A percentile compares a stretch with the other conserved stretches of the same genome.
phyloP scores from a whole-genome alignment of 371 early-diverging fungal genomes.

The Mortierella sp. region DNA sequence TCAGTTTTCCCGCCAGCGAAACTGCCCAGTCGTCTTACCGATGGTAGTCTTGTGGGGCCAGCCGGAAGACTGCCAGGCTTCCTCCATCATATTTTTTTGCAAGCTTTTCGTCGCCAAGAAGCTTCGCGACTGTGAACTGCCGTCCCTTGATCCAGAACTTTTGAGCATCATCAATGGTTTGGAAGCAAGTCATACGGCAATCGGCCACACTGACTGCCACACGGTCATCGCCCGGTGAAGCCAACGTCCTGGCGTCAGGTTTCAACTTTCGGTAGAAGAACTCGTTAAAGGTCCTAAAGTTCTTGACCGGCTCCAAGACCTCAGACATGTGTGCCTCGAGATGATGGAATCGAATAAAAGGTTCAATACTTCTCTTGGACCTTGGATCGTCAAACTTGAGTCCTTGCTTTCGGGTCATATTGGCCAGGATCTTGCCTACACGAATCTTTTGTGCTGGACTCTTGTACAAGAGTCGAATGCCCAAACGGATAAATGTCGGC shows the following conservation, averaged over 20 bases:
- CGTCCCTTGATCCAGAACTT: constrained; percentile 90
- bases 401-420: constrained; percentile 80
- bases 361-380: constrained; percentile 74
- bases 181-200: constrained; percentile 80
- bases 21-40: constrained; percentile 54
- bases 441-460: constrained; percentile 58
- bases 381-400: constrained; percentile 77
- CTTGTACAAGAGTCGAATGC: constrained; percentile 83
- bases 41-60: constrained; percentile 94
- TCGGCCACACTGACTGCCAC: constrained; percentile 86
- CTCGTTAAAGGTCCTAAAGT: constrained; percentile 84
- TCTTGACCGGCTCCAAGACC: constrained; percentile 72
- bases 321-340: constrained; percentile 63
- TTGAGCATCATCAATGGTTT: constrained; percentile 74
- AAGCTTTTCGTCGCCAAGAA: constrained; percentile 63
- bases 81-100: constrained; percentile 74
- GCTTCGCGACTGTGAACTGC: constrained; percentile 71
- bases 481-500: constrained; percentile 84
- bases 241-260: constrained; percentile 72
- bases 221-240: constrained; percentile 68
- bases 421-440: constrained; percentile 67
- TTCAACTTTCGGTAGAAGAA: constrained; percentile 90
- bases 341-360: constrained; percentile 84
- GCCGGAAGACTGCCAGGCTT: constrained; percentile 78
- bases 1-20: background rate